These are phyloP conservation scores for Copromyces sp. DNA, from an alignment of 495 filamentous ascomycete species.

Conservation along the genomic window DNA sequence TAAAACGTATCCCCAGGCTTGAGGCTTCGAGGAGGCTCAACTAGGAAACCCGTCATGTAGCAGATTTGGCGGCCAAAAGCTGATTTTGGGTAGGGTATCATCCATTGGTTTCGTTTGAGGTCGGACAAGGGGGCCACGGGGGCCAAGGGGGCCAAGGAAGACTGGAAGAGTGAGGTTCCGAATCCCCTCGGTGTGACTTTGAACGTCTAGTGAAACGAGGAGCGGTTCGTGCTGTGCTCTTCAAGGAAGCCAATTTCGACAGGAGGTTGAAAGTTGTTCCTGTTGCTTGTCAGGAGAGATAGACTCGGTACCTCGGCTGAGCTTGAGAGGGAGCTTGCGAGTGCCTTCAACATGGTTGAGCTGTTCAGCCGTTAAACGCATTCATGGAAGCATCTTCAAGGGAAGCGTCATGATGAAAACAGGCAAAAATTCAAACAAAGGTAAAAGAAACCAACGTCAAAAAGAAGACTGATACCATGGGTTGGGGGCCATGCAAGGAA, in stretches of 20 bases:
- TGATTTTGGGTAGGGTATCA: background rate
- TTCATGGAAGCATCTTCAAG: background rate
- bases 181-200: background rate
- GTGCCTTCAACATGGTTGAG: background rate
- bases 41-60: background rate
- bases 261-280: background rate
- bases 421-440: background rate
- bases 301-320: background rate
- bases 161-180: background rate
- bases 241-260: background rate
- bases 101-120: background rate
- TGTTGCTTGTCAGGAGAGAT: background rate
- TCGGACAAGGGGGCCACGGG: background rate
- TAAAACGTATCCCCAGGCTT: background rate
- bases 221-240: background rate
- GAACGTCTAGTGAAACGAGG: background rate
- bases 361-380: background rate
- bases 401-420: background rate
- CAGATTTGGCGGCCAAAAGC: background rate
- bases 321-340: background rate
- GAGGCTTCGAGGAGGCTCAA: background rate
- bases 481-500: background rate
- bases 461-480: background rate
- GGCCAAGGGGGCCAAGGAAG: background rate
- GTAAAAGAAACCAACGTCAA: background rate